phyloP scores from a whole-genome alignment of 2,329 filamentous ascomycete genomes.

The Sporothrix brasiliensis region DNA sequence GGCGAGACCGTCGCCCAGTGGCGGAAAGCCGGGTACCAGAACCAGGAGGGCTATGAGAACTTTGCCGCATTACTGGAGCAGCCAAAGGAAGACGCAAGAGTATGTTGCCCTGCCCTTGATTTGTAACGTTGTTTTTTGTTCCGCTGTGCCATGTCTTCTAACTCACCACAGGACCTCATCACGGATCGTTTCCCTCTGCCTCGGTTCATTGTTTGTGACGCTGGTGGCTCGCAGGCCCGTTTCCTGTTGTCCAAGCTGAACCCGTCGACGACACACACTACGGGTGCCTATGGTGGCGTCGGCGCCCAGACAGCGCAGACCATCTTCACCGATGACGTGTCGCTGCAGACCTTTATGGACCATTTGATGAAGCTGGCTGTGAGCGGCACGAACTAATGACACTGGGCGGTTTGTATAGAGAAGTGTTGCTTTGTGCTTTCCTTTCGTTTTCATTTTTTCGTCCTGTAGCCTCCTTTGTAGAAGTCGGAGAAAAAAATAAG shows the following conservation, averaged over 20 bases:
- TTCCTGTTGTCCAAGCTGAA: slow-evolving; percentile 97
- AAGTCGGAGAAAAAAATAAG: slow-evolving; percentile 11
- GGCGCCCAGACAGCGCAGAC: slow-evolving; percentile 87
- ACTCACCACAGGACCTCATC: slow-evolving; percentile 74
- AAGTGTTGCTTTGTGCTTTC: slow-evolving; percentile 2
- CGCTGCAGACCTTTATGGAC: slow-evolving; percentile 98
- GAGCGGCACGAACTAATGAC: slow-evolving; percentile 60
- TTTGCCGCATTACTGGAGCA: slow-evolving; percentile 85
- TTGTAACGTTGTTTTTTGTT: neutral
- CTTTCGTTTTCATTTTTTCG: neutral
- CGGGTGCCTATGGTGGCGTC: slow-evolving; percentile 86
- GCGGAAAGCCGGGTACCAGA: slow-evolving; percentile 96
- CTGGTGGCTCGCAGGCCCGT: slow-evolving; percentile 95
- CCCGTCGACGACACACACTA: slow-evolving; percentile 94
- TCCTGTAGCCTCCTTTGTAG: slow-evolving; percentile 3
- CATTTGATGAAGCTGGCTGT: slow-evolving; percentile 90
- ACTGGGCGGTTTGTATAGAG: slow-evolving; percentile 16
- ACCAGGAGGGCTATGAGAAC: slow-evolving; percentile 97
- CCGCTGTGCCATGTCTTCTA: neutral
- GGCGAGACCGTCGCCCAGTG: slow-evolving; percentile 97
- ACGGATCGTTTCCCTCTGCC: slow-evolving; percentile 97
- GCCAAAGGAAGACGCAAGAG: slow-evolving; percentile 91
- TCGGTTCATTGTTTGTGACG: slow-evolving; percentile 97
- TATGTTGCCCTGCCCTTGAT: slow-evolving; percentile 34
- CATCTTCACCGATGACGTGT: slow-evolving; percentile 98